Evolutionary conservation across 257 asterid species (phyloP), one percentile per base, ranked within the genome.

Genomic region (Nyctanthes arbortristis): DNA sequence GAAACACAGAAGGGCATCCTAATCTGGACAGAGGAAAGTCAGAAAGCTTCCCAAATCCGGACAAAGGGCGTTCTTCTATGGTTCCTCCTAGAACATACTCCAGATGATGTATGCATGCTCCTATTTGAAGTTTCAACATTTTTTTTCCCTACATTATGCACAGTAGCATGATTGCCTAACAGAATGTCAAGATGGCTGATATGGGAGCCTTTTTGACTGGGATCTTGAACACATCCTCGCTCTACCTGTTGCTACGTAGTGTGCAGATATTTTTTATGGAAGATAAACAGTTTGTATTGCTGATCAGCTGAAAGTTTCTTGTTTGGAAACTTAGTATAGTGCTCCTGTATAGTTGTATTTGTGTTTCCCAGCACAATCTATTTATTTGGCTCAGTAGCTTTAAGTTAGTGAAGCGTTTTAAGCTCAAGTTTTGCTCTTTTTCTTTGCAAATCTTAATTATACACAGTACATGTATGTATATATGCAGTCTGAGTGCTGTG

Each of bases 21-120:
- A 80, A 78, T 70, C 78, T 81, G 28, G 95, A 90, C 37, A 72
- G 84, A 69, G 93, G 88, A 58, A 86, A 76, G 67, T 81, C 95
- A 40, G 93, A 84, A 56, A 82, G 88, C 87, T 78, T 80, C 65
- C 87, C 88, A 5, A 58, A 70, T 4, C 77, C 37, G 37, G 93
- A 88, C 11, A 84, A 85, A 80, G 83, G 67, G 62, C 79, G 66
- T 55, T 68, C 59, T 8, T 22, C 87, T 35, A 76, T 66, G 62
- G 71, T 27, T 72, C 71, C 93, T 75, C 82, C 94, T 2, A 78
- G 88, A 67, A 86, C 91, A 71, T 65, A 71, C 64, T 81, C 92
- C 36, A 89, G 97, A 81, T 92, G 80, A 88, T 79, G 74, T n/a
- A n/a, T n/a, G n/a, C 64, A 61, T 55, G 73, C 45, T 34, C 33